Evolutionary conservation across 148 eudicot genomes (phyloP).

Genomic region (Simmondsia chinensis): DNA sequence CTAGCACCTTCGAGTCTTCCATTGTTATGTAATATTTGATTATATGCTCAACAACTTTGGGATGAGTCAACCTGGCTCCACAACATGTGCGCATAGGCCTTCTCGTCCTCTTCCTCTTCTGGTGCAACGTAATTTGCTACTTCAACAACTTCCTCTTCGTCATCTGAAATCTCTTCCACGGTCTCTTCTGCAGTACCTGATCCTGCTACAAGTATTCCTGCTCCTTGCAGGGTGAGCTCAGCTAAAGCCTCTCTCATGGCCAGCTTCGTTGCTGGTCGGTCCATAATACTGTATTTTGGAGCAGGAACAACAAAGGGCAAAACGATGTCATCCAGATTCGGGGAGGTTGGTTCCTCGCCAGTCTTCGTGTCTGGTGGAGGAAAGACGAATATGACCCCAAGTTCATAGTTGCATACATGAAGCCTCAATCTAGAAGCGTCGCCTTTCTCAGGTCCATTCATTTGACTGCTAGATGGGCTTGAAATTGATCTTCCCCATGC

Average conservation of each 20-base stretch:
- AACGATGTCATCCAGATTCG: constrained; percentile 48
- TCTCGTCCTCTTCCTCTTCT: constrained; percentile 74
- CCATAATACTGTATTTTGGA: constrained; percentile 49
- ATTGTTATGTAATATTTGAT: no score
- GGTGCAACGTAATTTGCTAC: constrained; percentile 14
- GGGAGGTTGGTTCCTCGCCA: constrained; percentile 1
- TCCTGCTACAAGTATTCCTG: constrained; percentile 11
- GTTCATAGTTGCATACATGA: constrained; percentile 83
- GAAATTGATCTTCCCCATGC: constrained; percentile 84
- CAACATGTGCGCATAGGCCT: constrained; percentile 67
- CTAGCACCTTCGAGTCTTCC: no score
- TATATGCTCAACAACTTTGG: constrained; percentile 38
- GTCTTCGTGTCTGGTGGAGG: constrained; percentile 39
- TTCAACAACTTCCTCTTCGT: constrained; percentile 45
- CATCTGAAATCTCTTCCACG: constrained; percentile 48
- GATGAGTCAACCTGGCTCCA: constrained; percentile 82
- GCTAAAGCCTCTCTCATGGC: constrained; percentile 63
- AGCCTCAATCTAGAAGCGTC: constrained; percentile 42
- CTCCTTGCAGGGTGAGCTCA: constrained; percentile 24
- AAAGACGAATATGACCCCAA: constrained; percentile 62
- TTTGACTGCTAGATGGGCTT: constrained; percentile 7
- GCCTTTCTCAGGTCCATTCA: constrained; percentile 16
- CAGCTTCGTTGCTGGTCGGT: constrained; percentile 43
- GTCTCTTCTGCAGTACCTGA: constrained; percentile 11
- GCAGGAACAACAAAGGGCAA: constrained; percentile 82